These are phyloP conservation scores for Gossypium davidsonii DNA, from an alignment of 441 rosid genomes.

Conservation along the genomic window DNA sequence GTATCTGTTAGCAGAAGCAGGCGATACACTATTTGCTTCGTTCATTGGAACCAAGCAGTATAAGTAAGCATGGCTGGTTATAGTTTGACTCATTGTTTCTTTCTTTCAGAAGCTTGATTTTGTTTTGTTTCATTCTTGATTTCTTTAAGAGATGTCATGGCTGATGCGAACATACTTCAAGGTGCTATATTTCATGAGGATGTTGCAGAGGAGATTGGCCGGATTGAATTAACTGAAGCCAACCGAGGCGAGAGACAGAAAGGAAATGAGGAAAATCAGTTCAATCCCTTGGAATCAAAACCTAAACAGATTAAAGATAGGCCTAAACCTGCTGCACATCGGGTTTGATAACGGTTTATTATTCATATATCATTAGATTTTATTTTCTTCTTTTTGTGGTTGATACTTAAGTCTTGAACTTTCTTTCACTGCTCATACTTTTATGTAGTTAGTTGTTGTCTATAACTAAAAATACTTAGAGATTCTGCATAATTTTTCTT, in stretches of 20 bases:
- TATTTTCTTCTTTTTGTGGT: not conserved
- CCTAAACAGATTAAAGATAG: constrained; percentile 47
- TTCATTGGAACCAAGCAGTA: constrained; percentile 93
- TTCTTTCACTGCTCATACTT: not conserved
- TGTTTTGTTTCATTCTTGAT: not conserved
- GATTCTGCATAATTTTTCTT: not conserved
- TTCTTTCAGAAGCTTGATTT: constrained; percentile 6
- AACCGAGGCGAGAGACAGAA: constrained; percentile 35
- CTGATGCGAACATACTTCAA: constrained; percentile 93
- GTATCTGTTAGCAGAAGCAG: constrained; percentile 90
- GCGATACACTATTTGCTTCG: constrained; percentile 93
- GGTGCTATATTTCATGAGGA: constrained; percentile 94
- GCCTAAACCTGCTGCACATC: constrained; percentile 93
- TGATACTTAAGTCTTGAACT: not conserved
- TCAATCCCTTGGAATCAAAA: constrained; percentile 45
- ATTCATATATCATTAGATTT: constrained; percentile 1
- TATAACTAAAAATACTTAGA: not conserved
- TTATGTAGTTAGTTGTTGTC: not conserved
- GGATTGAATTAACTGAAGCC: constrained; percentile 37
- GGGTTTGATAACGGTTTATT: constrained; percentile 41
- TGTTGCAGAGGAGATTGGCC: constrained; percentile 37
- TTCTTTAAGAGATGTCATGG: constrained; percentile 77
- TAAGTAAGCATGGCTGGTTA: constrained; percentile 48
- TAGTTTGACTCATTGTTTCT: constrained; percentile 6
- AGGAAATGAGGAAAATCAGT: constrained; percentile 38